Percentiles rank a stretch among this genome's conserved stretches.
phyloP scores from a whole-genome alignment of 495 filamentous ascomycete species.

The Hypoxylon intermedium region DNA sequence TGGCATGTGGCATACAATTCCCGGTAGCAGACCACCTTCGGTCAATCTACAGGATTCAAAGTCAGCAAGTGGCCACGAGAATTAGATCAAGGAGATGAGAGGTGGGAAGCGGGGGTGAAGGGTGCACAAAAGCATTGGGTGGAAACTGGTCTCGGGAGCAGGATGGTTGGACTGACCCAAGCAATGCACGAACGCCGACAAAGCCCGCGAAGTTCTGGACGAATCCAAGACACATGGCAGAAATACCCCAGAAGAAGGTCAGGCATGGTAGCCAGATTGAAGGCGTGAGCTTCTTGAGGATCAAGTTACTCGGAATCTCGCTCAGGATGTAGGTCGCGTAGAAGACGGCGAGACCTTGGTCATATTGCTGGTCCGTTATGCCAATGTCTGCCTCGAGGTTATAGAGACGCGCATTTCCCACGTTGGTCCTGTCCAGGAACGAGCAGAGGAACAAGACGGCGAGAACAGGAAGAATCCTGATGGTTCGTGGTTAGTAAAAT shows the following conservation, averaged over 20 bases:
- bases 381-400: conserved; percentile 68
- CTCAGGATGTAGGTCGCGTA: conserved; percentile 65
- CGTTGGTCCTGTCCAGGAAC: conserved; percentile 81
- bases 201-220: conserved; percentile 76
- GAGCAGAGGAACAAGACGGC: conserved; percentile 58
- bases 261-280: conserved; percentile 65
- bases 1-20: conserved; percentile 48
- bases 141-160: conserved; percentile 20
- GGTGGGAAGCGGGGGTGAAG: conserved; percentile 20
- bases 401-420: conserved; percentile 84
- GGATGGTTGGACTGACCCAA: conserved; percentile 58
- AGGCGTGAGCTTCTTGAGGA: conserved; percentile 77
- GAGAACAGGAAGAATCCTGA: conserved; percentile 58
- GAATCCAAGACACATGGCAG: conserved; percentile 74
- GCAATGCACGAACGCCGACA: conserved; percentile 76
- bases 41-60: conserved; percentile 38
- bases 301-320: conserved; percentile 83
- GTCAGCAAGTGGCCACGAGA: conserved; percentile 8
- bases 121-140: conserved; percentile 8
- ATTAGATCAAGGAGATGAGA: background rate
- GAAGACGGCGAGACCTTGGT: conserved; percentile 64
- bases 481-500: conserved; percentile 15
- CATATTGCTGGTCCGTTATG: conserved; percentile 74
- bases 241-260: conserved; percentile 62
- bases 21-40: conserved; percentile 59